Conservation (phyloP, 139 green algal genomes). For the Chlorella sp. region DNA sequence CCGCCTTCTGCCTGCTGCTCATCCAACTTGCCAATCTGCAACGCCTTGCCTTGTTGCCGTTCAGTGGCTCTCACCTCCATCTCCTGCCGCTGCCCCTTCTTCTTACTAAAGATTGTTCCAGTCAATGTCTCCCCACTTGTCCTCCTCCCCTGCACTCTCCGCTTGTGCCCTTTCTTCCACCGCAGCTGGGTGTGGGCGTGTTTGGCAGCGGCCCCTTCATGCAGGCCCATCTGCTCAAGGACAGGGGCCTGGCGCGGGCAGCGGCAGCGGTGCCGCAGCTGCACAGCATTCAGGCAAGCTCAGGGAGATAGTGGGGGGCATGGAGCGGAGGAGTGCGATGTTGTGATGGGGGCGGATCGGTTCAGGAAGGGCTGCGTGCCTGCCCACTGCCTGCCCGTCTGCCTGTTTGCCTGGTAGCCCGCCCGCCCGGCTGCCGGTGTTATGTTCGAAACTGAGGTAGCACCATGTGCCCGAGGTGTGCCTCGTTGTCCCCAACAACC, state of each 20-base stretch:
- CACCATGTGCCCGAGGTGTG: too few relatives aligned
- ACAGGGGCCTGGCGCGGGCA: not conserved
- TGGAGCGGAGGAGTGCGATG: not conserved
- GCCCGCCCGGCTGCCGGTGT: not conserved
- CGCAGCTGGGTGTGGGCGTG: constrained; percentile 46
- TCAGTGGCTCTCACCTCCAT: not conserved
- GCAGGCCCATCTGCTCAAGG: constrained; percentile 34
- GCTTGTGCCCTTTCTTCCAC: not conserved
- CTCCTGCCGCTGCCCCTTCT: not conserved
- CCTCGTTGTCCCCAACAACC: not conserved
- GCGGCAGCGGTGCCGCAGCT: not conserved
- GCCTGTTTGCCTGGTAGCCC: not conserved
- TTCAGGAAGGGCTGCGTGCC: not conserved
- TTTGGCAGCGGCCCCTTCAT: constrained; percentile 49
- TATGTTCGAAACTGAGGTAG: too few relatives aligned
- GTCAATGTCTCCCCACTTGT: too few relatives aligned
- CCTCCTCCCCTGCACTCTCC: too few relatives aligned
- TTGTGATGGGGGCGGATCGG: not conserved
- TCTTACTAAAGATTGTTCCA: too few relatives aligned
- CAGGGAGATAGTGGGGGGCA: not conserved
- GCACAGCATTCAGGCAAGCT: not conserved
- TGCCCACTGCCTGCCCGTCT: too few relatives aligned
- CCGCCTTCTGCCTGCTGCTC: not conserved
- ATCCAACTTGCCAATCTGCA: not conserved
- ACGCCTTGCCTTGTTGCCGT: not conserved